These are phyloP conservation scores for Penstemon newberryi DNA, from an alignment of 257 asterid genomes.

Conservation along the genomic window DNA sequence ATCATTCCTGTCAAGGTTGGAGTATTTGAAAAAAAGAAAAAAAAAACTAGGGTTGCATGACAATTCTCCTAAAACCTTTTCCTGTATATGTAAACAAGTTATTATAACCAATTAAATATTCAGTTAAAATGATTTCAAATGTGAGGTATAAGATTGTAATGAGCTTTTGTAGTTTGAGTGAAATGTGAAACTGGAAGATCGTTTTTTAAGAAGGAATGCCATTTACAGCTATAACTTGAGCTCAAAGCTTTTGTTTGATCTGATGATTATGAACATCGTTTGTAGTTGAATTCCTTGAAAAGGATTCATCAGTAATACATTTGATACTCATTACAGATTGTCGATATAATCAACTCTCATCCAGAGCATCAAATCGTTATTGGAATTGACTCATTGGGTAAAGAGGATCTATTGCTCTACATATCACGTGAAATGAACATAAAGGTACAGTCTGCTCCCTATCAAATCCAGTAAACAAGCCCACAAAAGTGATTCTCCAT, in stretches of 20 bases:
- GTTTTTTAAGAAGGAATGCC: conserved; percentile 4
- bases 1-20: no score
- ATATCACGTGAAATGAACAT: conserved; percentile 56
- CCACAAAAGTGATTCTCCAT: neutral
- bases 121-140: neutral
- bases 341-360: conserved; percentile 68
- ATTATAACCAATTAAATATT: neutral
- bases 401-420: conserved; percentile 81
- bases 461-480: conserved; percentile 2
- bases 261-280: neutral
- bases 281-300: conserved; percentile 17
- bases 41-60: neutral
- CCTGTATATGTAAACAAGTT: neutral
- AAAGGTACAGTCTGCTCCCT: conserved; percentile 49
- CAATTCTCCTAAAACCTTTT: neutral
- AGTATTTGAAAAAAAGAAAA: no score
- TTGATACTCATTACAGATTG: conserved; percentile 49
- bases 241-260: neutral
- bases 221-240: conserved; percentile 7
- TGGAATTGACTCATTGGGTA: conserved; percentile 77
- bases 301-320: conserved; percentile 21
- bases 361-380: conserved; percentile 76
- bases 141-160: neutral
- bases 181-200: neutral
- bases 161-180: conserved; percentile 2